A percentile compares a stretch with the other conserved stretches of the same genome.
Evolutionary conservation across 2,329 filamentous ascomycete genomes (phyloP).

Genomic region (Diplodia scrobiculata): DNA sequence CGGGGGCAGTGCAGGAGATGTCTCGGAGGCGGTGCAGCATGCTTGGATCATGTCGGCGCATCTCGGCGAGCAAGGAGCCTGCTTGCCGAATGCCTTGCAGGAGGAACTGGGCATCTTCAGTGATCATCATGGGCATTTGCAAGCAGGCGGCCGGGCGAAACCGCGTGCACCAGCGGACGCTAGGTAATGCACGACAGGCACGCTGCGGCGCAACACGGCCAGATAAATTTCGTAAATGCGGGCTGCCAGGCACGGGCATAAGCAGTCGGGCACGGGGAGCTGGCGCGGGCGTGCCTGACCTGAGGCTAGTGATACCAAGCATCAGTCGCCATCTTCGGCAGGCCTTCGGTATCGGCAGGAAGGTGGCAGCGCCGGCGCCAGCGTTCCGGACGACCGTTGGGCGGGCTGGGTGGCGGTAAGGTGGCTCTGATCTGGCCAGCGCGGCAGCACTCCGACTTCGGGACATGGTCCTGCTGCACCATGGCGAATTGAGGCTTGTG

Average conservation of each 20-base stretch:
- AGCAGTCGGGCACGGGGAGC: conserved; percentile 12
- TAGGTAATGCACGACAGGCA: conserved; percentile 17
- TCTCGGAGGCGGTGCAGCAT: conserved; percentile 4
- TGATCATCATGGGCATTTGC: neutral
- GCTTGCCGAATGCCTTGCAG: conserved; percentile 1
- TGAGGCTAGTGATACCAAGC: conserved; percentile 4
- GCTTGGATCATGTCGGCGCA: conserved; percentile 1
- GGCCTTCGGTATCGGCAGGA: conserved; percentile 11
- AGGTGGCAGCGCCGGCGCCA: neutral
- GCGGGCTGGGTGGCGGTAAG: conserved; percentile 9
- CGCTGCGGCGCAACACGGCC: neutral
- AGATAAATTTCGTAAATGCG: neutral
- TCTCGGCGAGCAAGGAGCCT: neutral
- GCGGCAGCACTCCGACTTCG: conserved; percentile 12
- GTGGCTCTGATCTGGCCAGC: neutral
- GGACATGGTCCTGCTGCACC: conserved; percentile 4
- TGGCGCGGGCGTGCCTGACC: neutral
- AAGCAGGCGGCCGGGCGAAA: conserved; percentile 14
- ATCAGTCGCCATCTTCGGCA: conserved; percentile 7
- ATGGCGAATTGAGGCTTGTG: neutral
- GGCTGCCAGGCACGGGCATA: conserved; percentile 1
- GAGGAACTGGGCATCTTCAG: neutral
- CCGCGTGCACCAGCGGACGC: conserved; percentile 7
- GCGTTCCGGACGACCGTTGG: conserved; percentile 12
- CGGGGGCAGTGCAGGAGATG: conserved; percentile 4